Percentiles rank a stretch among this genome's conserved stretches.
Conservation (phyloP, 2,329 filamentous ascomycete genomes). For the Penicillium frequentans region DNA sequence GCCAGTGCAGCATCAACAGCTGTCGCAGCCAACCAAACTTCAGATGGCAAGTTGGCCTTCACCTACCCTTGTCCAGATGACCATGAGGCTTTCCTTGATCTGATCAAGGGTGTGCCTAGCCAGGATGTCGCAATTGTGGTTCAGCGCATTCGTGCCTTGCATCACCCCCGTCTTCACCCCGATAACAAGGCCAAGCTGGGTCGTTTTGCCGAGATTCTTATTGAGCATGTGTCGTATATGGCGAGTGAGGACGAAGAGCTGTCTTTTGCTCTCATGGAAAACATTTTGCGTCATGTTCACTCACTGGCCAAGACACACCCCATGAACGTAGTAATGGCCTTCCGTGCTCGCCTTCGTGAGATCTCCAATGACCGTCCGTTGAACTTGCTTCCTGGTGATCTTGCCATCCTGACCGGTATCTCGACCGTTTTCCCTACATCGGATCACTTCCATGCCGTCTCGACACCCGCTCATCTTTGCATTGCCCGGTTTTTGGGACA, state of each 20-base stretch:
- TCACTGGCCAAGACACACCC: constrained; percentile 87
- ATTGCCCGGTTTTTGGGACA: constrained; percentile 82
- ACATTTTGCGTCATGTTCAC: constrained; percentile 83
- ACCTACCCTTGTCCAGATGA: constrained; percentile 83
- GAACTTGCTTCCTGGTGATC: constrained; percentile 65
- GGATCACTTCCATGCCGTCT: constrained; percentile 94
- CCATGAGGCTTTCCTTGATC: constrained; percentile 69
- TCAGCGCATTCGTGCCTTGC: constrained; percentile 85
- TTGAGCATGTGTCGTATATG: constrained; percentile 60
- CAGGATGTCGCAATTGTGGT: constrained; percentile 74
- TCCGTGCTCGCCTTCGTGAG: constrained; percentile 68
- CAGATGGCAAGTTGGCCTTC: constrained; percentile 63
- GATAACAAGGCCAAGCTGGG: constrained; percentile 82
- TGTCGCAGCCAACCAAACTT: constrained; percentile 46
- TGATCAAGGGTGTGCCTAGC: constrained; percentile 61
- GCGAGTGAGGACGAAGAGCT: constrained; percentile 51
- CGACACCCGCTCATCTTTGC: constrained; percentile 84
- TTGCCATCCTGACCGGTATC: constrained; percentile 80
- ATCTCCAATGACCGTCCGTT: constrained; percentile 54
- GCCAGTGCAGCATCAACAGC: constrained; percentile 29
- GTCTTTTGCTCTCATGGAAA: constrained; percentile 71
- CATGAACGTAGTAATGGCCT: constrained; percentile 72
- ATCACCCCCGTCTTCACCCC: constrained; percentile 81
- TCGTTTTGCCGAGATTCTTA: constrained; percentile 50
- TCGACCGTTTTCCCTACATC: constrained; percentile 88